Evolutionary conservation across 495 filamentous ascomycete species (phyloP).

Genomic region (Neurospora cerealis): DNA sequence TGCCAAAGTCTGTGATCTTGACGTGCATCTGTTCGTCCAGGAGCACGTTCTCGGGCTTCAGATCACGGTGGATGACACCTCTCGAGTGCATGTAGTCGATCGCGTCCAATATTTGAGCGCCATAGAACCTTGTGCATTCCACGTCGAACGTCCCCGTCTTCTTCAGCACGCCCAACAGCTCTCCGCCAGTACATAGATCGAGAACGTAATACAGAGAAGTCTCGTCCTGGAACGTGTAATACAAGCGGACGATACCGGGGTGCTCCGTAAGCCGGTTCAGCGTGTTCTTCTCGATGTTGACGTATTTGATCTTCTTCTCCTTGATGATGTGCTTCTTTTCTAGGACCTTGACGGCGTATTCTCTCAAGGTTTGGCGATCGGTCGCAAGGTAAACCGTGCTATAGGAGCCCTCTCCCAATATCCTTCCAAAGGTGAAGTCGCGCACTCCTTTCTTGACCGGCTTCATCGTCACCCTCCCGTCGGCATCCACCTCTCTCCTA

Average conservation of each 20-base stretch:
- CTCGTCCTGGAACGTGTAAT: constrained; percentile 99
- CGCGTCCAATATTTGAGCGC: constrained; percentile 90
- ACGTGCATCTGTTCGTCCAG: constrained; percentile 92
- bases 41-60: constrained; percentile 96
- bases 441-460: constrained; percentile 93
- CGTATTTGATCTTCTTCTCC: constrained; percentile 99
- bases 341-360: constrained; percentile 97
- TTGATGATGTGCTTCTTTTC: constrained; percentile 99
- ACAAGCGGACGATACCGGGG: constrained; percentile 91
- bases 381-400: constrained; percentile 93
- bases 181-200: constrained; percentile 86
- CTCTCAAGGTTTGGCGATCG: constrained; percentile 87
- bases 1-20: constrained; percentile 99
- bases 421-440: constrained; percentile 89
- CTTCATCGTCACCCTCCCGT: constrained; percentile 70
- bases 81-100: constrained; percentile 97
- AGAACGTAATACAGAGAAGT: constrained; percentile 93
- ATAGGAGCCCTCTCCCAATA: constrained; percentile 94
- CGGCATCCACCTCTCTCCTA: constrained; percentile 70
- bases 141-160: constrained; percentile 89
- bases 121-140: constrained; percentile 91
- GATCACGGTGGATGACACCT: constrained; percentile 91
- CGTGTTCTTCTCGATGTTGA: constrained; percentile 98
- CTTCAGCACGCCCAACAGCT: constrained; percentile 87
- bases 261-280: constrained; percentile 93